These are phyloP conservation scores for Cicer bijugum DNA, from an alignment of 306 rosid genomes.

Conservation along the genomic window DNA sequence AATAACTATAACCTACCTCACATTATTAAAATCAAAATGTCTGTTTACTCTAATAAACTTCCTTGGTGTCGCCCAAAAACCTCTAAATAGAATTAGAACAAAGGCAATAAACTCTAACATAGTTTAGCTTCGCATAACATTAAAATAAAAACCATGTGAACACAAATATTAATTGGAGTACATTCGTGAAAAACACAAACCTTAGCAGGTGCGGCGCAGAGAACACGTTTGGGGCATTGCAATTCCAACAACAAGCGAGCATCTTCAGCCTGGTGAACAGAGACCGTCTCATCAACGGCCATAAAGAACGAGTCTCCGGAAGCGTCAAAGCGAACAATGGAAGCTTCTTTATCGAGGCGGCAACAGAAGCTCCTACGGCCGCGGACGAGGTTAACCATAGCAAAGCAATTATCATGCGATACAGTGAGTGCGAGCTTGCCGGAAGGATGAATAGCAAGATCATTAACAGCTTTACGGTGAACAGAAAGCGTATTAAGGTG, in stretches of 20 bases:
- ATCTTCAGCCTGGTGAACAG: slow-evolving; percentile 84
- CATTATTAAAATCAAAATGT: too few species aligned
- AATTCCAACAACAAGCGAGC: slow-evolving; percentile 70
- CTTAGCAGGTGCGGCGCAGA: slow-evolving; percentile 69
- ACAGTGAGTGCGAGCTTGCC: slow-evolving; percentile 85
- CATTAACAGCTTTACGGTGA: slow-evolving; percentile 71
- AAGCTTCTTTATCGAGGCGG: slow-evolving; percentile 69
- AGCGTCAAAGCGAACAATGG: slow-evolving; percentile 58
- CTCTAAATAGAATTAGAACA: not conserved
- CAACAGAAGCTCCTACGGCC: slow-evolving; percentile 82
- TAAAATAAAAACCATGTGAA: not conserved
- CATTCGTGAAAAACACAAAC: slow-evolving; percentile 37
- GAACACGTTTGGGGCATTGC: slow-evolving; percentile 60
- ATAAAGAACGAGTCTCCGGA: slow-evolving; percentile 70
- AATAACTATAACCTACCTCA: too few species aligned
- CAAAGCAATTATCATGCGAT: slow-evolving; percentile 71
- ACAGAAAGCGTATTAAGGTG: slow-evolving; percentile 67
- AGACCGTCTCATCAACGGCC: slow-evolving; percentile 64
- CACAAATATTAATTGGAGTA: not conserved
- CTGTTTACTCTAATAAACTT: too few species aligned
- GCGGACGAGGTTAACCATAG: slow-evolving; percentile 78
- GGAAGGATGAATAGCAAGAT: slow-evolving; percentile 79
- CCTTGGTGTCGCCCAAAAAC: not conserved
- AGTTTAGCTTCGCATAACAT: not conserved
- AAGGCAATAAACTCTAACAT: not conserved